Conservation (phyloP, 768 basidiomycete species). For the Agaricus sinodeliciosus region DNA sequence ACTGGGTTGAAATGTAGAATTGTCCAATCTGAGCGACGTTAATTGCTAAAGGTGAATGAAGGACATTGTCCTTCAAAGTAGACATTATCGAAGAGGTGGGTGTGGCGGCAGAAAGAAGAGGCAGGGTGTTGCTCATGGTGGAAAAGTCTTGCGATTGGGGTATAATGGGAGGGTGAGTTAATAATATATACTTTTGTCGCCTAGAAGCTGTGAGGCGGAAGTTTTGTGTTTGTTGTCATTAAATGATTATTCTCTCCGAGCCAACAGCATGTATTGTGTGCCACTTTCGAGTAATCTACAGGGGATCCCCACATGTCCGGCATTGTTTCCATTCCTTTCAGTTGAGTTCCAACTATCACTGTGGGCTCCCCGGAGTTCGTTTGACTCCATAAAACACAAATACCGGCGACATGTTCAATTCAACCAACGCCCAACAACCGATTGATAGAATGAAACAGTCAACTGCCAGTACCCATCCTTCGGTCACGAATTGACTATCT, state of each 20-base stretch:
- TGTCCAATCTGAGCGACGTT: no score
- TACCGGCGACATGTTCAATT: not conserved
- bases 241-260: not conserved
- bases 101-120: not conserved
- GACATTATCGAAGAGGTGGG: no score
- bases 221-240: not conserved
- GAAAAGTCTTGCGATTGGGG: no score
- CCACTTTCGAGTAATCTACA: not conserved
- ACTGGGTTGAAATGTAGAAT: no score
- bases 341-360: not conserved
- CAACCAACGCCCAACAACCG: no score
- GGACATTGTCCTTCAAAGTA: no score
- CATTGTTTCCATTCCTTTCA: not conserved
- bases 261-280: not conserved
- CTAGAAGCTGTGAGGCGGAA: not conserved
- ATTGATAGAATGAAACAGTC: no score
- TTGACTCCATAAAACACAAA: not conserved
- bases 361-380: not conserved
- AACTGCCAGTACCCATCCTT: no score
- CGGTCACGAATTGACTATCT: no score
- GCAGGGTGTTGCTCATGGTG: not conserved
- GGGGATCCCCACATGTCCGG: not conserved
- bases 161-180: no score
- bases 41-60: no score
- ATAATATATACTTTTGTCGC: not conserved